Evolutionary conservation across 371 early-diverging fungal genomes (phyloP).

Genomic region (Choanephora cucurbitarum): DNA sequence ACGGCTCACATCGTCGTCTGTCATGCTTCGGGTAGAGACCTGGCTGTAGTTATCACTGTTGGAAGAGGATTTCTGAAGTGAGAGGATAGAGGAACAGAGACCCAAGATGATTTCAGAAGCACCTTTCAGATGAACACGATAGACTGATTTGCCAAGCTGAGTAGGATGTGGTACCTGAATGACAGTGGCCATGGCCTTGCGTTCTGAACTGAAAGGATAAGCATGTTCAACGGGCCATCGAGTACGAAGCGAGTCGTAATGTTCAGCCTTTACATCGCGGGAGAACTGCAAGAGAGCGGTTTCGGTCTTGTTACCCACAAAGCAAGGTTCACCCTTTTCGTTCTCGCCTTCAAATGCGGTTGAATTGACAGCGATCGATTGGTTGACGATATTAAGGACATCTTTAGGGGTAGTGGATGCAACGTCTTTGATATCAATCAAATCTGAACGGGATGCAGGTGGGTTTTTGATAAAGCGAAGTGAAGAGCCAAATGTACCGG

Average conservation of each 20-base stretch:
- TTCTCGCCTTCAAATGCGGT: constrained; percentile 73
- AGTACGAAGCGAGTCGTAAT: constrained; percentile 52
- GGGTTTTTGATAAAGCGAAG: constrained; percentile 33
- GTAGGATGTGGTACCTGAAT: constrained; percentile 49
- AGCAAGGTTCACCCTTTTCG: constrained; percentile 54
- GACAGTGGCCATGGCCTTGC: constrained; percentile 88
- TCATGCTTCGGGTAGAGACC: constrained; percentile 48
- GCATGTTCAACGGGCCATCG: constrained; percentile 54
- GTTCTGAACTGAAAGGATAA: constrained; percentile 82
- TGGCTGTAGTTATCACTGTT: constrained; percentile 43
- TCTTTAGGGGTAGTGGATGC: constrained; percentile 28
- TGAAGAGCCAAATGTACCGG: constrained; percentile 49
- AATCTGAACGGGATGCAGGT: constrained; percentile 32
- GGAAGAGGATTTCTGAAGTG: constrained; percentile 31
- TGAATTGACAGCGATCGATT: constrained; percentile 77
- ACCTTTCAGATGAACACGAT: constrained; percentile 74
- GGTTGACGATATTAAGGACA: constrained; percentile 42
- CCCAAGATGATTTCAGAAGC: constrained; percentile 77
- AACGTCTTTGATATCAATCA: constrained; percentile 34
- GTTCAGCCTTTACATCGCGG: constrained; percentile 50
- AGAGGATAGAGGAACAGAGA: constrained; percentile 22
- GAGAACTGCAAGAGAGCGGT: constrained; percentile 75
- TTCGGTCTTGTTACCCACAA: constrained; percentile 80
- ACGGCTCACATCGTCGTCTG: constrained; percentile 39
- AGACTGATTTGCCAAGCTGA: constrained; percentile 34